Percentiles rank a stretch among this genome's conserved stretches.
These are phyloP conservation scores for Cladosporium sp. DNA, from an alignment of 2,329 filamentous ascomycete species.

Conservation along the genomic window DNA sequence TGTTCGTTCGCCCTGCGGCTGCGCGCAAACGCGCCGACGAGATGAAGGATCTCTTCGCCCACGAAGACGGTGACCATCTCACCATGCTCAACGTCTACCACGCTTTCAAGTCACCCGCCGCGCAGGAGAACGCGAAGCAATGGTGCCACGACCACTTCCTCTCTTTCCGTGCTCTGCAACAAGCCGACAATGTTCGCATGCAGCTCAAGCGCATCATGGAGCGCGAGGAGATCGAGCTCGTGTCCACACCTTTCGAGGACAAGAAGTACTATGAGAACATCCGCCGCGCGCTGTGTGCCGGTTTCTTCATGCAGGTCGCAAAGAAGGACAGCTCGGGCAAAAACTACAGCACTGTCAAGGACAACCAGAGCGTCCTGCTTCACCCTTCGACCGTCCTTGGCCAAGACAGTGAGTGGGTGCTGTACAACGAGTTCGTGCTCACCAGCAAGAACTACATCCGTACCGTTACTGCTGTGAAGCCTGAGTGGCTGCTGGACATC, in stretches of 20 bases:
- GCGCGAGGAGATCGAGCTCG: constrained; percentile 77
- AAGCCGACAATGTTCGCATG: constrained; percentile 88
- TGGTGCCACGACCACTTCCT: constrained; percentile 99
- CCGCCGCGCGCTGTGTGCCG: constrained; percentile 82
- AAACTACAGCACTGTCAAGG: constrained; percentile 93
- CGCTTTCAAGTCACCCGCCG: constrained; percentile 78
- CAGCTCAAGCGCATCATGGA: constrained; percentile 98
- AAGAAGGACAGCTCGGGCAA: constrained; percentile 89
- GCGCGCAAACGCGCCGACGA: constrained; percentile 90
- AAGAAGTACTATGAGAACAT: constrained; percentile 99
- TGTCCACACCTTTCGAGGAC: constrained; percentile 88
- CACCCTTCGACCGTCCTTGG: constrained; percentile 90
- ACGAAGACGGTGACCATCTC: constrained; percentile 90
- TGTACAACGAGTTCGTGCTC: constrained; percentile 98
- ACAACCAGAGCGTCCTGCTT: constrained; percentile 88
- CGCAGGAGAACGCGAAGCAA: constrained; percentile 73
- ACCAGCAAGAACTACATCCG: constrained; percentile 98
- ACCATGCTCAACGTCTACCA: constrained; percentile 98
- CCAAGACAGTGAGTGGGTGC: constrained; percentile 90
- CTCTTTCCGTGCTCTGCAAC: constrained; percentile 81
- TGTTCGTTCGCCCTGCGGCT: constrained; percentile 84
- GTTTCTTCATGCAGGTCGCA: constrained; percentile 99
- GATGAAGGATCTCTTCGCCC: constrained; percentile 93
- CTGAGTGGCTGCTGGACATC: constrained; percentile 95
- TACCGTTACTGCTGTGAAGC: constrained; percentile 85